These are phyloP conservation scores for Pelargonium myrrhifolium DNA, from an alignment of 441 rosid genomes.

Conservation along the genomic window DNA sequence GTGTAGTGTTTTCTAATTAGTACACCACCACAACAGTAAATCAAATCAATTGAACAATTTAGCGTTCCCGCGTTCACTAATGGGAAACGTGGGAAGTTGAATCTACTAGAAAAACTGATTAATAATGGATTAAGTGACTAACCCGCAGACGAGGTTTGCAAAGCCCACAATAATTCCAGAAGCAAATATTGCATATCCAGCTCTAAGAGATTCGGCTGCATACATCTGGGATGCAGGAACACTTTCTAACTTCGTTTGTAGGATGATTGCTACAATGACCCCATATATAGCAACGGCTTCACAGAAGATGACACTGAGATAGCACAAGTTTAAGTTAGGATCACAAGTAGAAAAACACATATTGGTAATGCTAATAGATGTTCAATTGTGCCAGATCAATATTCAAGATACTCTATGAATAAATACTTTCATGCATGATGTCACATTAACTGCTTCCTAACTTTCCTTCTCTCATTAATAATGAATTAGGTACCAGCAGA, in stretches of 20 bases:
- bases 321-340: constrained; percentile 17
- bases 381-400: constrained; percentile 3
- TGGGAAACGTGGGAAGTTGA: background rate
- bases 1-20: background rate
- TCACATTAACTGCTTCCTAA: too few species aligned
- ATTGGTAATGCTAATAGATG: constrained; percentile 1
- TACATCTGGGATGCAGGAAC: constrained; percentile 59
- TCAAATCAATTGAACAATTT: too few species aligned
- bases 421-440: background rate
- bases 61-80: background rate
- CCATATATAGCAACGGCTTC: constrained; percentile 99
- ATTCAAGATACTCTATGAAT: background rate
- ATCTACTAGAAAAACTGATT: background rate
- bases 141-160: constrained; percentile 99
- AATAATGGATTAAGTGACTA: constrained; percentile 26
- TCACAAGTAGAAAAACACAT: constrained; percentile 9
- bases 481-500: background rate
- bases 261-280: constrained; percentile 87
- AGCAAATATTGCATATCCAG: constrained; percentile 94
- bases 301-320: constrained; percentile 84
- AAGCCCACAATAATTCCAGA: constrained; percentile 96
- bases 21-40: background rate
- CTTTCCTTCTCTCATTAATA: background rate
- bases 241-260: constrained; percentile 92
- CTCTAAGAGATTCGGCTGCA: constrained; percentile 84